Evolutionary conservation across 1,284 basidiomycete species (phyloP), one percentile per base, ranked within the genome.

Genomic region (Heterobasidion irregulare): DNA sequence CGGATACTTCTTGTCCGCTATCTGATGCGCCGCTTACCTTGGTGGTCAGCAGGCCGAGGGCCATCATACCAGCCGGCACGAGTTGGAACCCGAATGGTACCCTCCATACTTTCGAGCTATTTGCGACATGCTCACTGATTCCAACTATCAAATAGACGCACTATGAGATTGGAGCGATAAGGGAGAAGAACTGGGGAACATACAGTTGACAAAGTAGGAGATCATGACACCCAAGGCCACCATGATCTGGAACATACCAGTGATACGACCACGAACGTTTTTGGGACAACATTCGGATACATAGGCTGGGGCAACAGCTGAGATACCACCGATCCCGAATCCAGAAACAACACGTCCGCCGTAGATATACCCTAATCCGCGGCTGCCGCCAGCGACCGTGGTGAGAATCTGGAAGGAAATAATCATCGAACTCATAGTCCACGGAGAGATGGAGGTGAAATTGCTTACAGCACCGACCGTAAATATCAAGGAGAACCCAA

Each of bases 161-260:
- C 50, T 46, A 41, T 36, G 44, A n/a, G 34, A 44, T 32, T 5
- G 50, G 36, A 47, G n/a, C 33, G 8, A 12, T 52, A 51, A 4
- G 44, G 56, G 53, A 16, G 44, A 6, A n/a, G n/a, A 26, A 6
- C 13, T 26, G 26, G 26, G 26, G 26, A n/a, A 48, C 55, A 2
- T 58, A 88, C 85, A 78, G 62, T 89, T 88, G 59, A 88, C 75
- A 65, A 88, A 89, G 67, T 89, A 90, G 0, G 84, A 86, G 49
- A 89, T 72, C 84, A 89, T 88, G 56, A 88, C 85, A 38, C 86
- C 86, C 50, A 78, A 66, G 15, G 84, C 83, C 43, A 91, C 87
- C 78, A 91, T 84, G 68, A 93, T 83, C 65, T 94, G 90, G 77
- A 92, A 91, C 33, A 89, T 64, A 46, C 87, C 85, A 0, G 86